Conservation (phyloP, 768 basidiomycete species). For the Amanita pseudoporphyria region DNA sequence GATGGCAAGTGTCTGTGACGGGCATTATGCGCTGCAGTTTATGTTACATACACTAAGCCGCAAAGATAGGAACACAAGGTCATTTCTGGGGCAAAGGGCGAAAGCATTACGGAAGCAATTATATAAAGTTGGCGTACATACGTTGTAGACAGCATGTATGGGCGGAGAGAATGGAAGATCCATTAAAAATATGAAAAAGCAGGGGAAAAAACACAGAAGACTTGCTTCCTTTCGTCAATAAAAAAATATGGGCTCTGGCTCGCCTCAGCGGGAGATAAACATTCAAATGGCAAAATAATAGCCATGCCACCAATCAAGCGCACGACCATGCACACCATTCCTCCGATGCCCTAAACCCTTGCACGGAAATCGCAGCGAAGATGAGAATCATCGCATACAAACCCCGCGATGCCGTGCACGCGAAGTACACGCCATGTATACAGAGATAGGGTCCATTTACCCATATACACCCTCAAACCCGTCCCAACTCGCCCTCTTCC, state of each 20-base stretch:
- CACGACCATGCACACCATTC: background rate
- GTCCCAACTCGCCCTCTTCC: constrained; percentile 35
- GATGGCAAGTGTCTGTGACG: too few relatives aligned
- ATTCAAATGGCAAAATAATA: background rate
- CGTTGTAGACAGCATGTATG: too few relatives aligned
- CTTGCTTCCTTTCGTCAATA: background rate
- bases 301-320: background rate
- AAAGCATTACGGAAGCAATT: too few relatives aligned
- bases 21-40: too few relatives aligned
- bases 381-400: background rate
- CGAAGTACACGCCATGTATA: constrained; percentile 1
- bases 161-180: too few relatives aligned
- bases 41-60: too few relatives aligned
- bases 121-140: too few relatives aligned
- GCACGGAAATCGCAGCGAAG: background rate
- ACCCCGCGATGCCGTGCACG: background rate
- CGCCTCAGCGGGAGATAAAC: background rate
- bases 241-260: background rate
- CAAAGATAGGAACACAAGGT: too few relatives aligned
- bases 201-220: background rate
- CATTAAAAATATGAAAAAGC: background rate
- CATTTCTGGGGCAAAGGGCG: too few relatives aligned
- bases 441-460: background rate
- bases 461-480: constrained; percentile 13
- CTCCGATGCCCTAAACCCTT: constrained; percentile 5